Evolutionary conservation across 2,329 filamentous ascomycete species (phyloP).

Genomic region (Dothideomycetidae sp.): DNA sequence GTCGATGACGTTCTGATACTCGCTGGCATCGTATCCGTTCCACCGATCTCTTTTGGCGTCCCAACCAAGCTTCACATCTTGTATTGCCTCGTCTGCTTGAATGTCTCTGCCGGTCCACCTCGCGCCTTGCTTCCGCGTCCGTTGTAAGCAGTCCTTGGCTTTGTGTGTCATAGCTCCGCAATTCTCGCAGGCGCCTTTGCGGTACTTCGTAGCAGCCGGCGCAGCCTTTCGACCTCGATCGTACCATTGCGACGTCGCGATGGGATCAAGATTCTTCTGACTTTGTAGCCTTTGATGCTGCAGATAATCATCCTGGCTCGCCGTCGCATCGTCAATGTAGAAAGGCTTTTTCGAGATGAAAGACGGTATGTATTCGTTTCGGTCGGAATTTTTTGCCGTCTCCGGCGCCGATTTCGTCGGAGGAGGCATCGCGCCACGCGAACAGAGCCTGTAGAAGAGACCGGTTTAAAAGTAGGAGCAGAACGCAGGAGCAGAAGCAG

Average conservation of each 20-base stretch:
- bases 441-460: too few relatives aligned
- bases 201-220: constrained; percentile 86
- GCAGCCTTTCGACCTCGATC: constrained; percentile 73
- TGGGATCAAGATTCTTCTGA: constrained; percentile 42
- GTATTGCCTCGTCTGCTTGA: constrained; percentile 75
- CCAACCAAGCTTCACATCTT: constrained; percentile 81
- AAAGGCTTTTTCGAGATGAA: constrained; percentile 98
- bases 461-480: too few relatives aligned
- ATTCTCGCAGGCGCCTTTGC: constrained; percentile 97
- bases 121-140: constrained; percentile 77
- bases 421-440: constrained; percentile 28
- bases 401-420: constrained; percentile 72
- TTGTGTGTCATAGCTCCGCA: constrained; percentile 96
- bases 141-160: constrained; percentile 79
- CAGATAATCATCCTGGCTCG: constrained; percentile 68
- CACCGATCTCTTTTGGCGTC: constrained; percentile 95
- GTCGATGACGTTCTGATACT: constrained; percentile 77
- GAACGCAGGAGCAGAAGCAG: too few relatives aligned
- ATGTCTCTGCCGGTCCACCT: constrained; percentile 90
- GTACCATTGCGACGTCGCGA: constrained; percentile 71
- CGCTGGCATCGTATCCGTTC: constrained; percentile 89
- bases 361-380: constrained; percentile 93
- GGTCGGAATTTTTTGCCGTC: constrained; percentile 51
- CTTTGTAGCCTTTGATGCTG: constrained; percentile 85
- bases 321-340: constrained; percentile 68